Evolutionary conservation across 768 basidiomycete genomes (phyloP), one percentile per base, ranked within the genome.

Genomic region (Trametes elegans): DNA sequence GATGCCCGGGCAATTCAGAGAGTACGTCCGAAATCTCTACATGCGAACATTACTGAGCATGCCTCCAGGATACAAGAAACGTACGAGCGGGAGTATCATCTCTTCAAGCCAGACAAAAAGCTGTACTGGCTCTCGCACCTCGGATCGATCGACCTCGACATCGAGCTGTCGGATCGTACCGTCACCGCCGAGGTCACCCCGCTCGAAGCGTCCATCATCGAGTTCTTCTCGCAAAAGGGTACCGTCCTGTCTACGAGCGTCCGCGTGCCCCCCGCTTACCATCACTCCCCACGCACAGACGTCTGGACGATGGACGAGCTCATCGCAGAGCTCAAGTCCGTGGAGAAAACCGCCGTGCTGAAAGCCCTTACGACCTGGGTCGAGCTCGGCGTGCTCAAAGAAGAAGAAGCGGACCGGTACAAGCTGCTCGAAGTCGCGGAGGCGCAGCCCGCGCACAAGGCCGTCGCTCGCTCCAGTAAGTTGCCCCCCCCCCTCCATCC

Each of bases 71-170:
- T 88, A 4, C 90, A 92, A 71, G 79, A 85, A 40, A 71, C 78
- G 16, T 98, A 98, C 63, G 82, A 87, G 2, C 77, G 80, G 41
- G 83, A 88, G 61, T 98, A 88, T 66, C 74, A 76, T n/a, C 74
- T 77, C 11, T 90, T 93, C 74, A 97, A 97, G 65, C 93, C 93
- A 0, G 93, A 97, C 71, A 98, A 98, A 75, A 82, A 79, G 56
- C 79, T 99, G 29, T 82, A 84, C 42, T 98, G 93, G 88, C 68
- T 98, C 6, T 87, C 93, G 9, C 88, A 95, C 65, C 80, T 97
- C 11, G 96, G 97, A 0, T 90, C 85, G 2, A 82, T 96, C 34
- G 78, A 82, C 31, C 68, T 99, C 47, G 85, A 91, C 49, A 73
- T 98, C 7, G 83, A 93, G 64, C 76, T 98, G 3, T 79, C 85